Percentiles rank a stretch among this genome's conserved stretches.
Conservation (phyloP, 78 protist species). For the Acrasis kona region DNA sequence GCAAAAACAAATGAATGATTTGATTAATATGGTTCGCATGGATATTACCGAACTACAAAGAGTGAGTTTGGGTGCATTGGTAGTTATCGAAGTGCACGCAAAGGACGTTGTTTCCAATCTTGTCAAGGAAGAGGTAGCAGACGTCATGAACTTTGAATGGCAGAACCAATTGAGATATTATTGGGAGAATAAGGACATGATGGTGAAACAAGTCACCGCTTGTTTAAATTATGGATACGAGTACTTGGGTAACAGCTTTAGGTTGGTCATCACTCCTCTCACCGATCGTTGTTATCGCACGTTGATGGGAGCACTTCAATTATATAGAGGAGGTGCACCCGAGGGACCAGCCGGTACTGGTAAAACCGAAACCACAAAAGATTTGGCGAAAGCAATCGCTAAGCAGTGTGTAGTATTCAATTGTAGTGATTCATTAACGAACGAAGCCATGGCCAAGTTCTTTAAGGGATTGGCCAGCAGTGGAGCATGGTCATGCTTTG, state of each 20-base stretch:
- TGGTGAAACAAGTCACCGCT: conserved; percentile 36
- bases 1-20: conserved; percentile 13
- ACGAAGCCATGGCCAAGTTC: conserved; percentile 58
- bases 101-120: conserved; percentile 49
- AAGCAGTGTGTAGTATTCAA: conserved; percentile 78
- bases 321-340: conserved; percentile 80
- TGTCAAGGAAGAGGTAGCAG: conserved; percentile 22
- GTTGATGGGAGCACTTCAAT: conserved; percentile 70
- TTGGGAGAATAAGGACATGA: conserved; percentile 36
- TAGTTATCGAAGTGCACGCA: conserved; percentile 68
- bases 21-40: conserved; percentile 34
- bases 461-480: conserved; percentile 48
- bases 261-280: too few species aligned
- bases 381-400: too few species aligned
- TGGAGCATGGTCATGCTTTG: conserved; percentile 84
- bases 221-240: conserved; percentile 71
- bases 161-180: conserved; percentile 69
- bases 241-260: conserved; percentile 75
- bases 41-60: conserved; percentile 25
- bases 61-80: conserved; percentile 48
- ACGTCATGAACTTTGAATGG: conserved; percentile 56
- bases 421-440: conserved; percentile 65
- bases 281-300: conserved; percentile 81
- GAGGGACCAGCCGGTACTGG: too few species aligned
- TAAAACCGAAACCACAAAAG: too few species aligned